Conservation (phyloP, 345 rosid genomes). For the Acer campestre region DNA sequence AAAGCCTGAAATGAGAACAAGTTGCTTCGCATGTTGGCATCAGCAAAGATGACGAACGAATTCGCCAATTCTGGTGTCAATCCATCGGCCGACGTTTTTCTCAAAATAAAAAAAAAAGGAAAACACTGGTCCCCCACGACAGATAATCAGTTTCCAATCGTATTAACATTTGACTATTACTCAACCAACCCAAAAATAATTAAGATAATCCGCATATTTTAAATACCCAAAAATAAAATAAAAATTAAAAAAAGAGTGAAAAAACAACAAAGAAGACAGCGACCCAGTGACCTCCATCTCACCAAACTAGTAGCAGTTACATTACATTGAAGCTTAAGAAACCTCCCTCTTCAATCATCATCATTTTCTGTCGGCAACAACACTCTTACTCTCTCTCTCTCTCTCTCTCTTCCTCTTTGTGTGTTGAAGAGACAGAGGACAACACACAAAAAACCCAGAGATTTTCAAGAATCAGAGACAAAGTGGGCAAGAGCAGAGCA, state of each 20-base stretch:
- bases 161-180: not conserved
- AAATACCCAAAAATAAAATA: not conserved
- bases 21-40: too few species aligned
- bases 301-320: slow-evolving; percentile 28
- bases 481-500: not conserved
- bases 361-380: slow-evolving; percentile 33
- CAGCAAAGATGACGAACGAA: too few species aligned
- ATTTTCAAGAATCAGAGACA: not conserved
- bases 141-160: not conserved
- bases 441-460: too few species aligned
- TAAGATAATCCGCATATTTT: not conserved
- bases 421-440: not conserved
- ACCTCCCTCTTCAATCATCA: slow-evolving; percentile 12
- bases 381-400: not conserved
- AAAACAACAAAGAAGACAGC: slow-evolving; percentile 24
- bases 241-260: not conserved
- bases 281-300: slow-evolving; percentile 23
- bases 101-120: too few species aligned
- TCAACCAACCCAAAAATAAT: not conserved
- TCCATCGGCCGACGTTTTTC: too few species aligned
- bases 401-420: not conserved
- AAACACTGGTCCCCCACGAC: not conserved
- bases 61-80: too few species aligned
- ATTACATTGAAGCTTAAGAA: slow-evolving; percentile 33
- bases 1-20: too few species aligned